A percentile compares a stretch with the other conserved stretches of the same genome.
Evolutionary conservation across 441 rosid species (phyloP).

Genomic region (Breynia disticha): DNA sequence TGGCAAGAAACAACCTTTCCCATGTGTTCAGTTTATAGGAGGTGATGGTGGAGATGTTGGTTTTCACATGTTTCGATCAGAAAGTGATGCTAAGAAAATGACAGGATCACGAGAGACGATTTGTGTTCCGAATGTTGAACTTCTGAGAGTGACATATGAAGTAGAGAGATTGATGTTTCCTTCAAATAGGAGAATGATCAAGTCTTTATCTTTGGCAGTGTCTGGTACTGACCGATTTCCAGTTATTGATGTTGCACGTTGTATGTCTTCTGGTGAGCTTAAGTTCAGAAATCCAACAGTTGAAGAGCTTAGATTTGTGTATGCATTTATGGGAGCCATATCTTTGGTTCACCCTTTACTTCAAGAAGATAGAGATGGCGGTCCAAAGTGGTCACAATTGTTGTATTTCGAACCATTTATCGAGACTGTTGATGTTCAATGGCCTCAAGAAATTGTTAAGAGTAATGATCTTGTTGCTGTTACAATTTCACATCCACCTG

Average conservation of each 20-base stretch:
- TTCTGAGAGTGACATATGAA: constrained; percentile 49
- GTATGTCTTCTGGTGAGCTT: constrained; percentile 39
- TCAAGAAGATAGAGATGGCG: constrained; percentile 41
- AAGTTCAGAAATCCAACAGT: constrained; percentile 47
- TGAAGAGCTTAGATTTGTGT: constrained; percentile 61
- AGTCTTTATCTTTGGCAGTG: constrained; percentile 40
- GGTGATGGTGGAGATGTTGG: constrained; percentile 72
- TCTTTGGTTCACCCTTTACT: constrained; percentile 58
- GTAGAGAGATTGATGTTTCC: constrained; percentile 46
- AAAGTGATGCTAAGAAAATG: constrained; percentile 48
- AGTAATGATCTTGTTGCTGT: constrained; percentile 54
- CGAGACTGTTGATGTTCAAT: constrained; percentile 67
- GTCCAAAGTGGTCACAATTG: constrained; percentile 34
- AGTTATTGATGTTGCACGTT: constrained; percentile 49
- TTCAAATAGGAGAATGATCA: constrained; percentile 47
- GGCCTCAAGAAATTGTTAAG: constrained; percentile 55
- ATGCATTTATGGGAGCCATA: constrained; percentile 53
- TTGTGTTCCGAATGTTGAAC: constrained; percentile 50
- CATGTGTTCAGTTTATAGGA: constrained; percentile 59
- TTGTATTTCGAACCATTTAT: constrained; percentile 49
- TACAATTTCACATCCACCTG: constrained; percentile 55
- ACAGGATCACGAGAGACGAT: constrained; percentile 48
- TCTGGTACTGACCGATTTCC: constrained; percentile 54
- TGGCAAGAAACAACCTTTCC: constrained; percentile 50
- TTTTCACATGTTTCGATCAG: constrained; percentile 44